Base-by-base conservation (phyloP, 2,329 filamentous ascomycete genomes). In the Cryphonectria nitschkei region DNA sequence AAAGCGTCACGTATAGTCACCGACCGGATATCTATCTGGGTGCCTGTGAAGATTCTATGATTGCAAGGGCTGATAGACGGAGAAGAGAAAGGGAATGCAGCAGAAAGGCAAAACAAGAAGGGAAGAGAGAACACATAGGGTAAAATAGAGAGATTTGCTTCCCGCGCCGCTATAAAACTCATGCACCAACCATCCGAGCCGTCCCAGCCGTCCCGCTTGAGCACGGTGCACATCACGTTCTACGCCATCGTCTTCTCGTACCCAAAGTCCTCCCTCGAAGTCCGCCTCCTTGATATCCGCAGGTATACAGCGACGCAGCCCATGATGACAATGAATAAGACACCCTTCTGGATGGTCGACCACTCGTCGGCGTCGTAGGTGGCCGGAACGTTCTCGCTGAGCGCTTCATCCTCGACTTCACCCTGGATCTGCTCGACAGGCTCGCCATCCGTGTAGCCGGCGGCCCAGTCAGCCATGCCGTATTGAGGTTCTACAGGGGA, bases 321-420 rank as follows among this genome's bases (percentile, higher is more conserved):
- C 54, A 86, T 73, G 70, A 89, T 81, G 65, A 86, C 80, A 60
- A 79, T 81, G 74, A 88, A 84, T 66, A 88, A 77, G 64, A 85
- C 76, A n/a, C 80, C 82, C 81, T 87, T 88, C 75, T 85, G 83
- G 72, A 85, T 46, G 73, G 84, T 75, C 32, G 81, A 82, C 80
- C 79, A 85, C 43, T 80, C 81, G 62, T 78, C 80, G 32, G 76
- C 74, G 76, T 74, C 60, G 62, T 68, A 58, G 67, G 66, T 29
- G 37, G 66, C 54, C 61, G 63, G 37, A 13, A 46, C 37, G 32
- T 62, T 61, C 46, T 68, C 50, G 16, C 41, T n/a, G 54, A 64
- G 61, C 34, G 66, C 46, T 16, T 73, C 72, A 56, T 70, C 68
- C 26, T 70, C 65, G 58, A 71, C 43, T 29, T 66, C 74, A 41